phyloP scores from a whole-genome alignment of 2,329 filamentous ascomycete species.

The Drechslerella coelobrocha region DNA sequence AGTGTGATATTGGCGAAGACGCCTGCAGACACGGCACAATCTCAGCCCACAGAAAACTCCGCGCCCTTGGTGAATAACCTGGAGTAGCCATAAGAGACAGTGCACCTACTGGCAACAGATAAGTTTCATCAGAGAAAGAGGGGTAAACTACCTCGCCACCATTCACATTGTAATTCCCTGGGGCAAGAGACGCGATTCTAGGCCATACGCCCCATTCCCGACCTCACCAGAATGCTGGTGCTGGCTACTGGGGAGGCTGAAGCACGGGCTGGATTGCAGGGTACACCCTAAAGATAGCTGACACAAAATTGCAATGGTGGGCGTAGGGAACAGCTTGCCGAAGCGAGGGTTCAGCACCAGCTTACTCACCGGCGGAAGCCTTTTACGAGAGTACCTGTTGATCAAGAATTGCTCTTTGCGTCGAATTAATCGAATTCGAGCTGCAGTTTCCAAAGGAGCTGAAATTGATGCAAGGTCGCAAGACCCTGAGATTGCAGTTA shows the following conservation, averaged over 20 bases:
- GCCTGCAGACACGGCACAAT: slow-evolving; percentile 49
- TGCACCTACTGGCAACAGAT: no score
- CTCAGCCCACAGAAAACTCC: slow-evolving; percentile 47
- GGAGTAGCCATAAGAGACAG: slow-evolving; percentile 8
- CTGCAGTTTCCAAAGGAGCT: slow-evolving; percentile 13
- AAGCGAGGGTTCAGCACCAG: slow-evolving; percentile 25
- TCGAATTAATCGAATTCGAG: slow-evolving; percentile 4
- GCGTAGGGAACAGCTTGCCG: slow-evolving; percentile 12
- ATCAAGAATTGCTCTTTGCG: slow-evolving; percentile 13
- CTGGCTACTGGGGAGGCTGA: slow-evolving; percentile 17
- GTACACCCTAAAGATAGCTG: slow-evolving; percentile 31
- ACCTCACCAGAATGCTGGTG: not conserved
- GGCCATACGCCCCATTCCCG: not conserved
- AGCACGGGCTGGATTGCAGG: slow-evolving; percentile 21
- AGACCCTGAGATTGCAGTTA: slow-evolving; percentile 22
- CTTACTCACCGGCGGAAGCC: slow-evolving; percentile 13
- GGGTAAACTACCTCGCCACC: not conserved
- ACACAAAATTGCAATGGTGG: slow-evolving; percentile 20
- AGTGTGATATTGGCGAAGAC: slow-evolving; percentile 30
- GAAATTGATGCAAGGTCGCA: slow-evolving; percentile 40
- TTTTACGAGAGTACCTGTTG: slow-evolving; percentile 31
- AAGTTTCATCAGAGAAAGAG: not conserved
- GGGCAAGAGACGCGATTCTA: not conserved
- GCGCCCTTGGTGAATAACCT: slow-evolving; percentile 7
- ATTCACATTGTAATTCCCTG: not conserved